These are phyloP conservation scores for Citrus unshiu DNA, from an alignment of 345 rosid species.

Conservation along the genomic window DNA sequence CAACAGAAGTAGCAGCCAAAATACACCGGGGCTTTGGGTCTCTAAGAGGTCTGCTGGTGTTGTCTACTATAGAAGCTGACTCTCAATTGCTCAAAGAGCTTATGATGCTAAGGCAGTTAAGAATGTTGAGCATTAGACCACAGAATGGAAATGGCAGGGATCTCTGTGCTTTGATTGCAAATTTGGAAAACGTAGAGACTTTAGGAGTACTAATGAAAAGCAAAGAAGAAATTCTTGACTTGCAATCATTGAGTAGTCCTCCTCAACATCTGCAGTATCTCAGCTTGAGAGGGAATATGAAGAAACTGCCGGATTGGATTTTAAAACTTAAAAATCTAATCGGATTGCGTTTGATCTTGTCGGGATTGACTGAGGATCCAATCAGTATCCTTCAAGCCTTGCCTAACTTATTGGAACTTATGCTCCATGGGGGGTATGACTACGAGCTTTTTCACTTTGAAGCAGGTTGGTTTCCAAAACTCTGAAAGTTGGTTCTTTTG, in stretches of 20 bases:
- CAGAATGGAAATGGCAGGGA: background rate
- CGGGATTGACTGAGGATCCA: background rate
- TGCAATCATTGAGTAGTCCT: background rate
- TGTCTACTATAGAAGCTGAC: background rate
- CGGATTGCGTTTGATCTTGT: background rate
- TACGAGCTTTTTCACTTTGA: background rate
- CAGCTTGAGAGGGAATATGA: background rate
- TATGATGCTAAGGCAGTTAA: background rate
- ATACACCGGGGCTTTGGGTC: background rate
- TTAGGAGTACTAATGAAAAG: background rate
- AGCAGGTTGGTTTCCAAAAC: background rate
- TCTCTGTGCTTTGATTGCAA: conserved; percentile 3
- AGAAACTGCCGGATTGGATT: conserved; percentile 8
- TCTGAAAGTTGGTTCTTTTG: background rate
- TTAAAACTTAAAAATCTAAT: background rate
- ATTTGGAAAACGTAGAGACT: background rate
- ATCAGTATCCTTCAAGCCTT: background rate
- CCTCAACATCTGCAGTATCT: background rate
- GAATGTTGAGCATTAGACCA: conserved; percentile 1
- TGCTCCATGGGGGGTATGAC: background rate
- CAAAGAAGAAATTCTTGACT: background rate
- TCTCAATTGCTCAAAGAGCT: background rate
- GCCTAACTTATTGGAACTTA: conserved; percentile 3
- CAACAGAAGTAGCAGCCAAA: background rate
- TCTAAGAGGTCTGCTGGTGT: background rate